Evolutionary conservation across 768 basidiomycete genomes (phyloP).

Genomic region (Collybia sp.): DNA sequence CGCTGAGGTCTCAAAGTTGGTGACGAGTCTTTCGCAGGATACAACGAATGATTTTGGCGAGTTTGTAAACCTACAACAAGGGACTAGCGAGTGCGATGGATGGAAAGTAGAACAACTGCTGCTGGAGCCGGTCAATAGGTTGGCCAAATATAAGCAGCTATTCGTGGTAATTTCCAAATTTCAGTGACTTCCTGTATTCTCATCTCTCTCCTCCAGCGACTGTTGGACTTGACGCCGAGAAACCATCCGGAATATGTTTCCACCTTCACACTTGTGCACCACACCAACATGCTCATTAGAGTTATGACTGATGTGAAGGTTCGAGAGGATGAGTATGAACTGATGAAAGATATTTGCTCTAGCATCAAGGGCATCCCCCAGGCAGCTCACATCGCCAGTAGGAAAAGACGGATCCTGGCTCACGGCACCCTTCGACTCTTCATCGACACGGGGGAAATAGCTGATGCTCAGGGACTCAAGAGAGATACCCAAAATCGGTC

Average conservation of each 20-base stretch:
- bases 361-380: constrained; percentile 59
- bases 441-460: constrained; percentile 21
- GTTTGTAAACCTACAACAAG: constrained; percentile 70
- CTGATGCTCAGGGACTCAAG: constrained; percentile 4
- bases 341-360: constrained; percentile 54
- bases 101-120: constrained; percentile 68
- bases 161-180: constrained; percentile 52
- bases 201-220: constrained; percentile 38
- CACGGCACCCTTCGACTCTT: constrained; percentile 57
- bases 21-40: constrained; percentile 46
- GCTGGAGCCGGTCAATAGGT: constrained; percentile 68
- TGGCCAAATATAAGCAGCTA: constrained; percentile 65
- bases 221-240: constrained; percentile 66
- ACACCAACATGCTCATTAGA: constrained; percentile 66
- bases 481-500: constrained; percentile 19
- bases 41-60: constrained; percentile 75
- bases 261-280: constrained; percentile 58
- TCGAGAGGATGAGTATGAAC: constrained; percentile 83
- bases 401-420: constrained; percentile 72
- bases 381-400: constrained; percentile 49
- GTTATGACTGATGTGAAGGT: constrained; percentile 83
- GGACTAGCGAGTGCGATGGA: constrained; percentile 45
- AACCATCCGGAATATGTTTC: constrained; percentile 67
- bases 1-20: constrained; percentile 49
- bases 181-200: constrained; percentile 3